These are phyloP conservation scores for Aphanocladium album DNA, from an alignment of 2,329 filamentous ascomycete genomes.

Conservation along the genomic window DNA sequence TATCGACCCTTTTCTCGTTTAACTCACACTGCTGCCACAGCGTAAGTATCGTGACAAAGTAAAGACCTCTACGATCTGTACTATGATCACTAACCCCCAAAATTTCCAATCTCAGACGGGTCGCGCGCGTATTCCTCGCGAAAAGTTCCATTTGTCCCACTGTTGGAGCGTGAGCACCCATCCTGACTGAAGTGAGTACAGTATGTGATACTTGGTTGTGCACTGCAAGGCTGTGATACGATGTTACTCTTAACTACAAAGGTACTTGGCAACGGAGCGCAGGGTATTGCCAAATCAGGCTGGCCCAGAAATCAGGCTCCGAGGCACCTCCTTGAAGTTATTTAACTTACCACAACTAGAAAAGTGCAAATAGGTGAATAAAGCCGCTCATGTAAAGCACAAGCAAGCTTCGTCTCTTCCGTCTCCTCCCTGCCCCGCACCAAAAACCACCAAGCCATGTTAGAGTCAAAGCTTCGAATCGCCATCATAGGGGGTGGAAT, in stretches of 20 bases:
- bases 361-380: not conserved
- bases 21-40: too few species aligned
- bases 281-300: not conserved
- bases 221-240: not conserved
- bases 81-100: too few species aligned
- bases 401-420: not conserved
- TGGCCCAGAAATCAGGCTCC: not conserved
- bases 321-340: not conserved
- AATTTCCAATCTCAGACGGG: too few species aligned
- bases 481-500: conserved; percentile 22
- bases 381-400: not conserved
- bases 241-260: not conserved
- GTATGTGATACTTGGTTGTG: not conserved
- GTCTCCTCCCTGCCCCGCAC: not conserved
- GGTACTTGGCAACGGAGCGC: not conserved
- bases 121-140: too few species aligned
- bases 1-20: too few species aligned
- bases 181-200: not conserved
- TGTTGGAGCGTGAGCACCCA: too few species aligned
- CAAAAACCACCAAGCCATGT: not conserved
- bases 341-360: not conserved
- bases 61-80: too few species aligned
- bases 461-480: conserved; percentile 10
- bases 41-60: too few species aligned
- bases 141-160: too few species aligned